Base-by-base conservation (phyloP, 108 stramenopile species). In the Epipyxis sp. region DNA sequence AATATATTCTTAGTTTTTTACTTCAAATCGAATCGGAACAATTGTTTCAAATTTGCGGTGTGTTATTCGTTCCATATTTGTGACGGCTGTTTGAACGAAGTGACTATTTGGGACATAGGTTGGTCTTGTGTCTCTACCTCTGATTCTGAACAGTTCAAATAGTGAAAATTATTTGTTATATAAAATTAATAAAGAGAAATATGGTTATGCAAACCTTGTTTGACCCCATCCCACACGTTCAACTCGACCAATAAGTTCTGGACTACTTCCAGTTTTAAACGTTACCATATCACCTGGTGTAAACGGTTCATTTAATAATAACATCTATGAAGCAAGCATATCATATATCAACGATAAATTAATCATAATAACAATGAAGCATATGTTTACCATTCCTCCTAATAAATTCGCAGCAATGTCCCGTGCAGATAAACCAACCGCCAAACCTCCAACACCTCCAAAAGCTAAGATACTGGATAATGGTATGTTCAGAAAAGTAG, bases 191-290 rank as follows among this genome's bases (percentile, higher is more conserved):
- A n/a, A n/a, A n/a, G n/a, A n/a, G n/a, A n/a, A n/a, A n/a, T n/a
- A n/a, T n/a, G n/a, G n/a, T n/a, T n/a, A n/a, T n/a, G n/a, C n/a
- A n/a, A 83, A 37, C 32, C 82, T 44, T 10, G 83, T 84, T 39
- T 84, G 83, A 62, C 83, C 82, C 82, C 82, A 84, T 0, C 83
- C 83, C 1, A 84, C 83, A 27, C 83, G 81, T 58, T 84, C 83
- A 32, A 84, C 83, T 30, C 79, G 78, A 2, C 83, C 83, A 32
- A 67, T 82, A 79, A 76, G 71, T 30, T 67, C 59, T 59, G 29
- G 43, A 25, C 27, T 50, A 59, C 76, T 35, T 77, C 59, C 76
- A 58, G 57, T 59, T 13, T 67, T 61, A 76, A 84, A 84, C 10
- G 82, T 80, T 34, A 84, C 82, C 82, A 84, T 83, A 41, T 84